Evolutionary conservation across 2,329 filamentous ascomycete genomes (phyloP), one percentile per base, ranked within the genome.

Genomic region (Aureobasidium musti): DNA sequence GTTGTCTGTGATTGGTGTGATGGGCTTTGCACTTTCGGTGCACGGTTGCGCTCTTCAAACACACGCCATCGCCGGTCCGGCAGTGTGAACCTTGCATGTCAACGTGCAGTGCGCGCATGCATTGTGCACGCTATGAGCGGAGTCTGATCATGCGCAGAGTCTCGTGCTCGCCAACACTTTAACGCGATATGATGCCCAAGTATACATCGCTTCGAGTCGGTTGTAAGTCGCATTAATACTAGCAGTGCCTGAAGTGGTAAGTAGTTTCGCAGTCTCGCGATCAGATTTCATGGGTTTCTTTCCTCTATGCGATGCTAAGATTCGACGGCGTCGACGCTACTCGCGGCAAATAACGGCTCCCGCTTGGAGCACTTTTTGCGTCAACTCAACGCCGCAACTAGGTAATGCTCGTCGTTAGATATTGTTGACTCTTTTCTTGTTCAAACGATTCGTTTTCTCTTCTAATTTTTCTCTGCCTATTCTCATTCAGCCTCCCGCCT

Each of bases 271-370:
- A 63, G 41, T 50, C 35, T 52, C 21, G 59, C 57, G 41, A 23
- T 61, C 57, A n/a, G 43, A 14, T 28, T 52, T 52, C 8, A 30
- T 63, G 37, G 21, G 45, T 8, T 33, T 28, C 47, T 49, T 61
- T 49, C 13, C 43, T 61, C 57, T 49, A 49, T 28, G 35, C 21
- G 65, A 52, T 47, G 57, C 66, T 64, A 67, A 60, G 50, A 52
- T 67, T 67, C 19, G 66, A 67, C 66, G 66, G 66, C 66, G 57
- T 67, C 23, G 43, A 59, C 64, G 64, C 52, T 66, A 64, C 61
- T 37, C 21, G 35, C 61, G 61, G 61, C 61, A 64, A 63, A 37
- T 45, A 63, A 64, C 61, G 61, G 33, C 54, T 52, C 59, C 59
- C 59, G 59, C 59, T 52, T 63, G 57, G 57, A 43, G 23, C 63